Evolutionary conservation across 2,329 filamentous ascomycete species (phyloP), one percentile per base, ranked within the genome.

Genomic region (Diplocarpon mali): DNA sequence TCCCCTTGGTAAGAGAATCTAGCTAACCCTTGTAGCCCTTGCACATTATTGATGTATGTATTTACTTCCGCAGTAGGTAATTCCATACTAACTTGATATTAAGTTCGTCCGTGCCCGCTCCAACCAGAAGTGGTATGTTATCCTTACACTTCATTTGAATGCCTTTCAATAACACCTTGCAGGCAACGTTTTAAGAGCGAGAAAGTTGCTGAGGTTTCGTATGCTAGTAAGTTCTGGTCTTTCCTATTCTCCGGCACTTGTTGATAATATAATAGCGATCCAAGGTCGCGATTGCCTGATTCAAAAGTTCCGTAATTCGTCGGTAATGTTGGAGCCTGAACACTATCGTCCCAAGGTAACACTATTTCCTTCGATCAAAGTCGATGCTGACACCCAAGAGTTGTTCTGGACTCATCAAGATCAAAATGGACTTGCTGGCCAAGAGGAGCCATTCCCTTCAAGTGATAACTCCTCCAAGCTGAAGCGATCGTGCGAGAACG

Each of bases 271-370:
- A 39, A 35, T 46, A 88, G 84, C 89, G 11, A 90, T 95, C 48
- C 92, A 98, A 68, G 92, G 92, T 37, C 83, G 83, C 51, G 88
- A 95, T 59, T 90, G 86, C 52, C 72, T 96, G 0, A 78, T 95
- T 6, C 85, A 93, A 62, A 95, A 96, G 61, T 98, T 98, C 60
- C 81, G 92, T 30, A 98, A 98, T 67, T 95, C 87, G 32, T 90
- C 87, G 0, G 88, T 98, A 27, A 95, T 96, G 87, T 71, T 90
- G 1, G 89, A 96, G 65, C 76, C 80, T 10, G 71, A 78, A 0
- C 79, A 83, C 42, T 94, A 87, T 57, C 80, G 87, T 1, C 92
- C 92, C 0, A 93, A 93, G 72, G 83, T 88, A 63, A 39, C 14
- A 34, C 12, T 9, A 27, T 74, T 72, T 1, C 61, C 10, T 27